Percentiles rank a stretch among this genome's conserved stretches.
phyloP scores from a whole-genome alignment of 768 basidiomycete genomes.

The Suillus subaureus region DNA sequence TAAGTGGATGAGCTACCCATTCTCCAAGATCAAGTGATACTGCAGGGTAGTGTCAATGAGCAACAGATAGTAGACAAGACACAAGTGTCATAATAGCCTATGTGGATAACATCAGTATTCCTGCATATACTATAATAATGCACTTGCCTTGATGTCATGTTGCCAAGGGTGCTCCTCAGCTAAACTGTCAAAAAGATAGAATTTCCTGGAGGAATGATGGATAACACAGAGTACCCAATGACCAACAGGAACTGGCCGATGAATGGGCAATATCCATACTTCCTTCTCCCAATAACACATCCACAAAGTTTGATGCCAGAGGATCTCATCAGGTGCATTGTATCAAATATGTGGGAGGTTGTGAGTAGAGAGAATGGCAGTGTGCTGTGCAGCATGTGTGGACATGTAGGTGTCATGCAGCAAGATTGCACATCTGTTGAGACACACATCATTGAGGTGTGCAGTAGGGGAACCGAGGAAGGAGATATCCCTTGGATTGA shows the following conservation, averaged over 20 bases:
- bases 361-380: slow-evolving; percentile 9
- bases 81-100: not conserved
- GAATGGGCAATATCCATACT: slow-evolving; percentile 37
- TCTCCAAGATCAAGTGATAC: not conserved
- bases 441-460: too few relatives aligned
- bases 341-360: slow-evolving; percentile 5
- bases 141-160: not conserved
- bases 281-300: slow-evolving; percentile 31
- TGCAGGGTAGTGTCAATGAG: not conserved
- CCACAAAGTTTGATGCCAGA: slow-evolving; percentile 22
- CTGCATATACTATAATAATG: too few relatives aligned
- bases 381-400: too few relatives aligned
- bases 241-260: not conserved
- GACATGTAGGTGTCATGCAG: too few relatives aligned
- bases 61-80: not conserved
- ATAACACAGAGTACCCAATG: not conserved
- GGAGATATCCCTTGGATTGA: too few relatives aligned
- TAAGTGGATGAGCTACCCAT: not conserved
- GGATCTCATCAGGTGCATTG: slow-evolving; percentile 7
- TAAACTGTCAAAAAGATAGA: not conserved
- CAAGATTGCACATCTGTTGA: too few relatives aligned
- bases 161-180: not conserved
- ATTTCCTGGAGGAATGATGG: not conserved
- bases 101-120: too few relatives aligned
- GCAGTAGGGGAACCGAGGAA: too few relatives aligned